A percentile compares a stretch with the other conserved stretches of the same genome.
Conservation (phyloP, 2,329 filamentous ascomycete genomes). For the Monilinia fructicola region DNA sequence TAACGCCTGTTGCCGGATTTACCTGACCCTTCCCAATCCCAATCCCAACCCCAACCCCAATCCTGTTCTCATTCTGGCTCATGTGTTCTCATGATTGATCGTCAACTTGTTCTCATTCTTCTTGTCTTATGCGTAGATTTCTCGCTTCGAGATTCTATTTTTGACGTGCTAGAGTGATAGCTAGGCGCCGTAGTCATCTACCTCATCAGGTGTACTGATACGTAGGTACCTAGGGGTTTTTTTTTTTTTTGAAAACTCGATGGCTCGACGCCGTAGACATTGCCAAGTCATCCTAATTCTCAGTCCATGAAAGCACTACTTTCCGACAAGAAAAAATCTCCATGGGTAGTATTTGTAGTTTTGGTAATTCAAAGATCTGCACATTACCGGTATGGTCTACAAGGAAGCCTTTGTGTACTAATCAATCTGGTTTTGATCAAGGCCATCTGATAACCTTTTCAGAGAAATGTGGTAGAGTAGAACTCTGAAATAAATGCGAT, state of each 20-base stretch:
- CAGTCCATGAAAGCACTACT: neutral
- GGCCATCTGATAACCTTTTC: constrained; percentile 31
- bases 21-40: neutral
- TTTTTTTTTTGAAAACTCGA: too few species aligned
- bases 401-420: constrained; percentile 72
- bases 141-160: too few species aligned
- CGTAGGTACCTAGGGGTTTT: too few species aligned
- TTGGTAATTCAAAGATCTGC: constrained; percentile 80
- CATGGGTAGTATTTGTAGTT: constrained; percentile 73
- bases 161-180: neutral
- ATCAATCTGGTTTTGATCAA: constrained; percentile 60
- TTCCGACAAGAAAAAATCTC: constrained; percentile 56
- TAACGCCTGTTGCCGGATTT: neutral
- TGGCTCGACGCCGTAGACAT: neutral
- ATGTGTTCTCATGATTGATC: neutral
- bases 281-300: constrained; percentile 4
- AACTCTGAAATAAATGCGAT: constrained; percentile 1
- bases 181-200: constrained; percentile 21
- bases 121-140: neutral
- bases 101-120: neutral
- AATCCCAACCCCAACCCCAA: neutral
- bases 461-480: neutral
- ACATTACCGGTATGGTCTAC: constrained; percentile 80
- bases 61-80: neutral
- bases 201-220: neutral